phyloP scores from a whole-genome alignment of 805 yeast genomes.

The Myxozyma mucilagina region DNA sequence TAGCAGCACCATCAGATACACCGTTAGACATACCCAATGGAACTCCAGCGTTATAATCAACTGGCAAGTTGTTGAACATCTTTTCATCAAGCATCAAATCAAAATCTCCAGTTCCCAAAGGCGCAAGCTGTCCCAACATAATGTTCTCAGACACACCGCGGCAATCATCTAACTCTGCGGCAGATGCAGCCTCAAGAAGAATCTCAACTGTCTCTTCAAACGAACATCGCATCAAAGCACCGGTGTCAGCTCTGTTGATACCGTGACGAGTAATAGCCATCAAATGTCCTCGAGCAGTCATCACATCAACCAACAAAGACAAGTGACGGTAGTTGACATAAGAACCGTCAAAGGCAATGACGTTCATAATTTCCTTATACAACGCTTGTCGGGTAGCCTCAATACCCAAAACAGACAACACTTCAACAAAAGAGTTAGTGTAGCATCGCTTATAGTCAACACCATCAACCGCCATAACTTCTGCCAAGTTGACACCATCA shows the following conservation, averaged over 20 bases:
- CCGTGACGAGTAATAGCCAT: constrained; percentile 99
- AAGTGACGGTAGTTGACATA: constrained; percentile 97
- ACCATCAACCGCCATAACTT: constrained; percentile 92
- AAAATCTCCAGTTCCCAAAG: constrained; percentile 97
- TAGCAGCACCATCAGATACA: constrained; percentile 71
- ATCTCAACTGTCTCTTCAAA: constrained; percentile 99
- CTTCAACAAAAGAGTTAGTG: constrained; percentile 95
- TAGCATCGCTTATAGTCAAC: constrained; percentile 88
- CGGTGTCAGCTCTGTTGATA: constrained; percentile 97
- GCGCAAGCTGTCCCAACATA: constrained; percentile 97
- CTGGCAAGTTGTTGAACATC: constrained; percentile 49
- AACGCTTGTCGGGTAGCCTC: constrained; percentile 97
- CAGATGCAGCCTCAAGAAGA: constrained; percentile 94
- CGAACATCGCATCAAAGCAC: constrained; percentile 98
- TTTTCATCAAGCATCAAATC: constrained; percentile 93
- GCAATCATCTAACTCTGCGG: constrained; percentile 97
- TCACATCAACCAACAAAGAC: constrained; percentile 95
- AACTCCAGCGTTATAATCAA: constrained; percentile 39
- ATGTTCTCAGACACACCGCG: constrained; percentile 98
- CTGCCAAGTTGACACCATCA: constrained; percentile 95
- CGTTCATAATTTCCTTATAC: constrained; percentile 91
- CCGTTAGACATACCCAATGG: constrained; percentile 18
- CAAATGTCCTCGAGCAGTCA: constrained; percentile 97
- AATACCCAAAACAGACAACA: constrained; percentile 91
- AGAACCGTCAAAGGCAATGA: constrained; percentile 99